Evolutionary conservation across 768 basidiomycete genomes (phyloP).

Genomic region (Rhodotorula sphaerocarpa): DNA sequence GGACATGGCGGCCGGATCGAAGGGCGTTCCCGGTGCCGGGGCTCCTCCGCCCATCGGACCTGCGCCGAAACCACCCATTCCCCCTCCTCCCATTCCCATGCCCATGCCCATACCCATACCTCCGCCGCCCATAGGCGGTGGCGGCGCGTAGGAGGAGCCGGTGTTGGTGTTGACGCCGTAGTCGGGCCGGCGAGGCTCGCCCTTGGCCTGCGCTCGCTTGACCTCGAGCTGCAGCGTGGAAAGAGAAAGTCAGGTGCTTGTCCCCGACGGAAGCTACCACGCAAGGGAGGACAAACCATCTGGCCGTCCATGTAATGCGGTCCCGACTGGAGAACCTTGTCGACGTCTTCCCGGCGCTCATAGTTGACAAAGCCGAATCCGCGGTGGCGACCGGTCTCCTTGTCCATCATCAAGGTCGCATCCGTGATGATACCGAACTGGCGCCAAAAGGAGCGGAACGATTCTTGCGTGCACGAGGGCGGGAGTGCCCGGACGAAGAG

Average conservation of each 20-base stretch:
- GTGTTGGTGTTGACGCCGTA: constrained; percentile 21
- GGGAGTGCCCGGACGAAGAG: constrained; percentile 93
- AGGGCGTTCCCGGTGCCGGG: constrained; percentile 49
- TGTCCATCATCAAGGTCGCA: constrained; percentile 97
- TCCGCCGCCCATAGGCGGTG: constrained; percentile 39
- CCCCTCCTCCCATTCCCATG: constrained; percentile 17
- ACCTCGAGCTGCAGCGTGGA: constrained; percentile 70
- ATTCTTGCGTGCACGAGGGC: constrained; percentile 82
- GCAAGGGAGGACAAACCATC: constrained; percentile 54
- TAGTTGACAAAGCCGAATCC: constrained; percentile 98
- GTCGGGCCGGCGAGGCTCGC: constrained; percentile 47
- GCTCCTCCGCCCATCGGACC: constrained; percentile 1
- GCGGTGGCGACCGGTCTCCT: constrained; percentile 87
- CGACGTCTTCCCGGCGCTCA: constrained; percentile 73
- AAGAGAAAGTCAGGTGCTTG: neutral
- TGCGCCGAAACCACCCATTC: constrained; percentile 11
- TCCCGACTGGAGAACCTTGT: constrained; percentile 76
- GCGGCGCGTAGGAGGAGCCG: constrained; percentile 15
- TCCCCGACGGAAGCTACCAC: constrained; percentile 2
- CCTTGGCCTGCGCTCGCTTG: constrained; percentile 60
- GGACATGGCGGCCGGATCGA: constrained; percentile 87
- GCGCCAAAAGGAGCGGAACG: constrained; percentile 84
- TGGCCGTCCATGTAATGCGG: constrained; percentile 92
- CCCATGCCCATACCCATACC: constrained; percentile 9
- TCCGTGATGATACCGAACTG: constrained; percentile 94